phyloP scores from a whole-genome alignment of 2,329 filamentous ascomycete genomes.

The Penicillium aurantiogriseum region DNA sequence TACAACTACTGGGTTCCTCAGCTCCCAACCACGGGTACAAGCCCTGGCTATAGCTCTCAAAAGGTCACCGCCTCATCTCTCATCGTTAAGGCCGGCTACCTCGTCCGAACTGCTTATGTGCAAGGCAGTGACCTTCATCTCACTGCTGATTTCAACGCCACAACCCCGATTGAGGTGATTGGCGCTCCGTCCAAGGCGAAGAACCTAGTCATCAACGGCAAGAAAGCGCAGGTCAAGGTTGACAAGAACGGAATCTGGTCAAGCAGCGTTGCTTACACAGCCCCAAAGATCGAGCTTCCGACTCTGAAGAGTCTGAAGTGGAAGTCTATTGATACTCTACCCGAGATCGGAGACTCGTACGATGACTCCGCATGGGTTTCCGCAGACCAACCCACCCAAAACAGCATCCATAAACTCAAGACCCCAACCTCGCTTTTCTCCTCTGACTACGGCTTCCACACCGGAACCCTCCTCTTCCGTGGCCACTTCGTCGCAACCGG shows the following conservation, averaged over 20 bases:
- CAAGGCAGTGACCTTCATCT: slow-evolving; percentile 59
- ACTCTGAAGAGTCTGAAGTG: slow-evolving; percentile 60
- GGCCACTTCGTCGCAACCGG: slow-evolving; percentile 67
- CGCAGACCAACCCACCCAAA: slow-evolving; percentile 62
- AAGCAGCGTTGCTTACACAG: slow-evolving; percentile 51
- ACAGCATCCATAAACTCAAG: slow-evolving; percentile 55
- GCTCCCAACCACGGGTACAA: slow-evolving; percentile 28
- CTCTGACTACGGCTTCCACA: slow-evolving; percentile 72
- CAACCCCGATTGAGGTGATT: slow-evolving; percentile 66
- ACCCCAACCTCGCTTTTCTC: slow-evolving; percentile 68
- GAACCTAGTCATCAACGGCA: slow-evolving; percentile 62
- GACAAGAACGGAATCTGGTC: slow-evolving; percentile 51
- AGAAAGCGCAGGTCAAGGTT: slow-evolving; percentile 42
- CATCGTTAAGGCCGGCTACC: slow-evolving; percentile 46
- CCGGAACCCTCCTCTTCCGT: slow-evolving; percentile 67
- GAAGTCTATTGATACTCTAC: slow-evolving; percentile 69
- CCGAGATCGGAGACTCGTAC: slow-evolving; percentile 63
- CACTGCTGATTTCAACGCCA: slow-evolving; percentile 70
- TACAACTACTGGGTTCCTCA: slow-evolving; percentile 49
- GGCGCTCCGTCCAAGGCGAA: slow-evolving; percentile 57
- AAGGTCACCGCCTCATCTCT: slow-evolving; percentile 34
- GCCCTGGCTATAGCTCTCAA: slow-evolving; percentile 33
- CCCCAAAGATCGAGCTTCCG: slow-evolving; percentile 56
- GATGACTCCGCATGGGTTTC: slow-evolving; percentile 67
- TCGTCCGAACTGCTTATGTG: slow-evolving; percentile 51